phyloP scores from a whole-genome alignment of 257 asterid genomes.

The Przewalskia tangutica region DNA sequence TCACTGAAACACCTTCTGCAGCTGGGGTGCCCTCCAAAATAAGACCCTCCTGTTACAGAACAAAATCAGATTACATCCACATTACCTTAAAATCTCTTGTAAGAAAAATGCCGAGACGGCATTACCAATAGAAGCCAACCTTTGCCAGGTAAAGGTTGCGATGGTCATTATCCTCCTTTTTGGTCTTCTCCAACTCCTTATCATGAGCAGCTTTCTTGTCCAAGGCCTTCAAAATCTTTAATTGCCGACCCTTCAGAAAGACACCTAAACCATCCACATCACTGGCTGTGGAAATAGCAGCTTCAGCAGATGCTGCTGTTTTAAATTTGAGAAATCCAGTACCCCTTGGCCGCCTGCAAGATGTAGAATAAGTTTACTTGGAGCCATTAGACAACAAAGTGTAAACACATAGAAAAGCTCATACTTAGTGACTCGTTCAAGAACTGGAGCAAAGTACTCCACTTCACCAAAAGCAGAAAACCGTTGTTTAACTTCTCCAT shows the following conservation, averaged over 20 bases:
- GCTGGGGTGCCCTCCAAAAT: conserved; percentile 78
- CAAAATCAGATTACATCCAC: conserved; percentile 10
- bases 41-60: conserved; percentile 71
- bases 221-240: conserved; percentile 77
- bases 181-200: conserved; percentile 70
- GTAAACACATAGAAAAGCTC: conserved; percentile 4
- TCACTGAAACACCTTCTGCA: conserved; percentile 80
- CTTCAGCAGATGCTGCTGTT: conserved; percentile 52
- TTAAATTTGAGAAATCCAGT: conserved; percentile 94
- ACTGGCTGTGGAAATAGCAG: conserved; percentile 67
- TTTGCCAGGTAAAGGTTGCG: conserved; percentile 84
- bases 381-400: neutral
- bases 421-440: conserved; percentile 83
- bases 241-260: conserved; percentile 64
- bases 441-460: conserved; percentile 67
- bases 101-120: neutral
- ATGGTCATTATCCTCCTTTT: conserved; percentile 59
- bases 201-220: conserved; percentile 71
- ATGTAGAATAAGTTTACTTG: neutral
- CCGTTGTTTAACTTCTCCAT: conserved; percentile 73
- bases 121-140: conserved; percentile 33
- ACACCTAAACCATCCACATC: conserved; percentile 51
- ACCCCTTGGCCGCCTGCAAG: conserved; percentile 85
- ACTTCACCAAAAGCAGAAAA: conserved; percentile 82
- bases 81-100: neutral